Evolutionary conservation across 2,329 filamentous ascomycete genomes (phyloP).

Genomic region (Xylariaceae sp.): DNA sequence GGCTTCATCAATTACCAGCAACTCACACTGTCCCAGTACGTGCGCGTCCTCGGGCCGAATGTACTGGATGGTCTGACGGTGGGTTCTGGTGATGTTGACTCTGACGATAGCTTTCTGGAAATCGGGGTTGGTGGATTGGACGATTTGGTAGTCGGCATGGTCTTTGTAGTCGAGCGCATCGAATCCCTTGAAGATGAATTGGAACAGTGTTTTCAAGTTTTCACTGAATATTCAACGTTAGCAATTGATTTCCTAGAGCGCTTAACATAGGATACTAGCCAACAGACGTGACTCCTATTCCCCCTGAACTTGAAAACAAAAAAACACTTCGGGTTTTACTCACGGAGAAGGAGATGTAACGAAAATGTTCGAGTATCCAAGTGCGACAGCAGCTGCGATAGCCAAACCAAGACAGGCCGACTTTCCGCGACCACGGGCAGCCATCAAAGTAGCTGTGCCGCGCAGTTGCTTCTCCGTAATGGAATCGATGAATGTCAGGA

Average conservation of each 20-base stretch:
- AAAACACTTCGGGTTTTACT: slow-evolving; percentile 3
- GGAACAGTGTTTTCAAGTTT: slow-evolving; percentile 96
- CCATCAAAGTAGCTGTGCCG: slow-evolving; percentile 89
- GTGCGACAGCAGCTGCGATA: slow-evolving; percentile 86
- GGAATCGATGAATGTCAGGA: slow-evolving; percentile 94
- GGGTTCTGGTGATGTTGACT: slow-evolving; percentile 90
- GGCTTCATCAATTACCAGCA: slow-evolving; percentile 95
- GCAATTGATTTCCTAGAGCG: not conserved
- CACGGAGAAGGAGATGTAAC: slow-evolving; percentile 60
- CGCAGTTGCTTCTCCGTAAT: slow-evolving; percentile 93
- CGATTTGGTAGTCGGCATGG: slow-evolving; percentile 94
- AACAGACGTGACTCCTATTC: slow-evolving; percentile 62
- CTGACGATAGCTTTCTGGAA: slow-evolving; percentile 99
- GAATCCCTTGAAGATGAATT: slow-evolving; percentile 98
- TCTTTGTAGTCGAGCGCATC: slow-evolving; percentile 91
- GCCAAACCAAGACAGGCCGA: slow-evolving; percentile 93
- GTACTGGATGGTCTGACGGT: slow-evolving; percentile 97
- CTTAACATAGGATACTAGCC: not conserved
- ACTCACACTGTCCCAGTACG: slow-evolving; percentile 87
- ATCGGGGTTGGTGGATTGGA: slow-evolving; percentile 95
- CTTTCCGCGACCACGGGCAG: slow-evolving; percentile 91
- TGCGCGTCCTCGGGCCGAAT: slow-evolving; percentile 96
- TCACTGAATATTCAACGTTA: slow-evolving; percentile 41
- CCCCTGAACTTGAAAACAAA: not conserved
- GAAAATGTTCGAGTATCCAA: slow-evolving; percentile 99